Conservation (phyloP, 2,329 filamentous ascomycete species). For the Daldinia sp. region DNA sequence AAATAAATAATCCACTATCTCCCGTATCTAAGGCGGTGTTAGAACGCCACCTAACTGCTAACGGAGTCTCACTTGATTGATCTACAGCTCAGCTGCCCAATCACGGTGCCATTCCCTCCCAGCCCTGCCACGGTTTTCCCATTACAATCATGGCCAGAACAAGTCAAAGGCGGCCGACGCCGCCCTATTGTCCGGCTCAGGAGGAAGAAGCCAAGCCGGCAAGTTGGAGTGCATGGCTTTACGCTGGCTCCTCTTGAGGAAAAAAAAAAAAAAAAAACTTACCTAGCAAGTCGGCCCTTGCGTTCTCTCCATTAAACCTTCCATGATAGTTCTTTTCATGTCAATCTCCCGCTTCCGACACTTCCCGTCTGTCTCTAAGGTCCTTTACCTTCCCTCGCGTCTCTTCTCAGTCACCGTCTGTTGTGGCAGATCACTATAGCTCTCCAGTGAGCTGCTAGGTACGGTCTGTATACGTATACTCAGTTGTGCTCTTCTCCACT, state of each 20-base stretch:
- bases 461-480: constrained; percentile 34
- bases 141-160: constrained; percentile 47
- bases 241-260: constrained; percentile 39
- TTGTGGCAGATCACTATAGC: constrained; percentile 43
- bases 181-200: constrained; percentile 43
- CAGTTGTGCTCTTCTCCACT: constrained; percentile 39
- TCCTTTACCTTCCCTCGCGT: constrained; percentile 41
- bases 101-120: constrained; percentile 44
- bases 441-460: constrained; percentile 39
- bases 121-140: constrained; percentile 45
- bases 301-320: constrained; percentile 43
- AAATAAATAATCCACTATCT: constrained; percentile 40
- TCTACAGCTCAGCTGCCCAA: constrained; percentile 47
- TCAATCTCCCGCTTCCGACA: constrained; percentile 48
- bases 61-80: constrained; percentile 50
- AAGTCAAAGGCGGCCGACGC: constrained; percentile 45
- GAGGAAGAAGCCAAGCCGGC: constrained; percentile 35
- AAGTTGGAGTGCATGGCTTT: constrained; percentile 41
- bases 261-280: constrained; percentile 35
- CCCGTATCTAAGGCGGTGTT: constrained; percentile 37
- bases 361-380: constrained; percentile 40
- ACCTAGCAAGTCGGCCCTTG: constrained; percentile 42
- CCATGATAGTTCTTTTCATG: constrained; percentile 43
- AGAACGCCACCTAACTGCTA: constrained; percentile 49
- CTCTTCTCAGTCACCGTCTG: constrained; percentile 35